Conservation (phyloP, 768 basidiomycete species). For the Piloderma croceum region DNA sequence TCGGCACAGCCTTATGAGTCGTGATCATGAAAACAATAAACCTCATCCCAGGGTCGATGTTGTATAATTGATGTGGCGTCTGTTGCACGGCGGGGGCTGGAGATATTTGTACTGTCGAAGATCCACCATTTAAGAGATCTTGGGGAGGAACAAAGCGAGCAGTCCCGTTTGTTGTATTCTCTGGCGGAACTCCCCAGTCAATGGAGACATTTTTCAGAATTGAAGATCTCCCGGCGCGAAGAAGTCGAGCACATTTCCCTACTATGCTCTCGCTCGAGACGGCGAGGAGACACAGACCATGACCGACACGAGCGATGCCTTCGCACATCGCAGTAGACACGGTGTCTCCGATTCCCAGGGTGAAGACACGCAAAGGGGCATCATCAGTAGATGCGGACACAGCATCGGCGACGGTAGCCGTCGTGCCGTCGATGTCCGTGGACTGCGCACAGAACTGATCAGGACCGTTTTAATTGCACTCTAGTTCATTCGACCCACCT, state of each 20-base stretch:
- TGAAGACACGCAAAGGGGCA: slow-evolving; percentile 45
- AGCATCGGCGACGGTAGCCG: slow-evolving; percentile 23
- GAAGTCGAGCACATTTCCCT: slow-evolving; percentile 43
- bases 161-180: neutral
- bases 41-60: slow-evolving; percentile 32
- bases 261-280: slow-evolving; percentile 39
- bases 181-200: slow-evolving; percentile 41
- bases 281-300: slow-evolving; percentile 46
- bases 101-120: slow-evolving; percentile 15
- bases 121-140: slow-evolving; percentile 12
- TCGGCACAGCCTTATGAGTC: slow-evolving; percentile 24
- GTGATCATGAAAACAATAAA: slow-evolving; percentile 32
- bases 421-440: slow-evolving; percentile 15
- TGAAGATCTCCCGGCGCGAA: slow-evolving; percentile 46
- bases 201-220: slow-evolving; percentile 40
- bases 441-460: neutral
- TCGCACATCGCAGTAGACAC: slow-evolving; percentile 49
- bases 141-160: slow-evolving; percentile 8
- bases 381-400: slow-evolving; percentile 24
- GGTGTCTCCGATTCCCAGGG: slow-evolving; percentile 49
- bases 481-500: slow-evolving; percentile 23
- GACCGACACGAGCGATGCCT: slow-evolving; percentile 48
- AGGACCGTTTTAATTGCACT: neutral
- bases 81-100: slow-evolving; percentile 31
- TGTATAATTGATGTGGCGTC: slow-evolving; percentile 26